These are phyloP conservation scores for Chalciporus piperatoides DNA, from an alignment of 1,284 basidiomycete genomes.

Conservation along the genomic window DNA sequence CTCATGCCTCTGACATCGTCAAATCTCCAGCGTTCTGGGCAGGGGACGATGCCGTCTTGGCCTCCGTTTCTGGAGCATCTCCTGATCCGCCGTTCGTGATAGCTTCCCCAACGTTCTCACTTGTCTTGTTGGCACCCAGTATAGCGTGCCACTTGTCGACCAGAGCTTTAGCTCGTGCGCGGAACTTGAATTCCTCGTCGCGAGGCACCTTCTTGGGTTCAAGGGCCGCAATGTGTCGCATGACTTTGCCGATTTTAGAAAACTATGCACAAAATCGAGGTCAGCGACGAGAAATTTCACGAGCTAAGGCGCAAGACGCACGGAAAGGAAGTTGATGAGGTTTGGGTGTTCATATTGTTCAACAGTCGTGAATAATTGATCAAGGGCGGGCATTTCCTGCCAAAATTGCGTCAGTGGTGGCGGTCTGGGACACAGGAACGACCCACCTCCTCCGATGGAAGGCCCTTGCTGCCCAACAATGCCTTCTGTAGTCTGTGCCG, in stretches of 20 bases:
- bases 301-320: slow-evolving; percentile 36
- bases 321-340: slow-evolving; percentile 79
- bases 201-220: slow-evolving; percentile 66
- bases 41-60: slow-evolving; percentile 25
- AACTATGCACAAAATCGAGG: slow-evolving; percentile 45
- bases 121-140: slow-evolving; percentile 46
- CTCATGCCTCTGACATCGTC: slow-evolving; percentile 46
- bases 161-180: slow-evolving; percentile 68
- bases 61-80: slow-evolving; percentile 27
- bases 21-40: slow-evolving; percentile 38
- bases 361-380: slow-evolving; percentile 77
- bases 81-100: slow-evolving; percentile 30
- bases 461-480: slow-evolving; percentile 59
- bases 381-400: slow-evolving; percentile 77
- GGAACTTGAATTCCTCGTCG: slow-evolving; percentile 86
- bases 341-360: slow-evolving; percentile 84
- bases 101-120: slow-evolving; percentile 33
- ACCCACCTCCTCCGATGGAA: slow-evolving; percentile 47
- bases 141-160: slow-evolving; percentile 75
- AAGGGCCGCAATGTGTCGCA: slow-evolving; percentile 87
- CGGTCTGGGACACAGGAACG: slow-evolving; percentile 1
- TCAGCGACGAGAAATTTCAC: slow-evolving; percentile 19
- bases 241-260: slow-evolving; percentile 98
- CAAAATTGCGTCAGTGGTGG: slow-evolving; percentile 11
- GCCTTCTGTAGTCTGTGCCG: slow-evolving; percentile 79